Percentiles rank a stretch among this genome's conserved stretches.
phyloP scores from a whole-genome alignment of 2,329 filamentous ascomycete genomes.

The Orbilia ellipsospora region DNA sequence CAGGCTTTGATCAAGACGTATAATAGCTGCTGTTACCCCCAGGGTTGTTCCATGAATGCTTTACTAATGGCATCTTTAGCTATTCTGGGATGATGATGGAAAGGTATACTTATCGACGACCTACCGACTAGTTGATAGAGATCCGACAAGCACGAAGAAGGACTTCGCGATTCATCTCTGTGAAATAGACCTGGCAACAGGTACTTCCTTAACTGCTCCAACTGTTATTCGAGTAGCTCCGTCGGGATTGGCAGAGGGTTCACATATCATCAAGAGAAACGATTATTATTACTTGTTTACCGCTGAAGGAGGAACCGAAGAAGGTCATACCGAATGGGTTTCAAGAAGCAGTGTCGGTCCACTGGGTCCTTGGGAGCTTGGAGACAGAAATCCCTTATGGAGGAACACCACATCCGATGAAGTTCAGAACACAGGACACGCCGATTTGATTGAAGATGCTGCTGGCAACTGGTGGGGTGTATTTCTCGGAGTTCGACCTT shows the following conservation, averaged over 20 bases:
- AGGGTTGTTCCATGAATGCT: background rate
- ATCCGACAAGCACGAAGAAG: slow-evolving; percentile 47
- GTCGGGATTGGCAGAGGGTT: slow-evolving; percentile 67
- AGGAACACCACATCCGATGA: slow-evolving; percentile 56
- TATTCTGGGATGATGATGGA: slow-evolving; percentile 66
- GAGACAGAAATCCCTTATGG: slow-evolving; percentile 68
- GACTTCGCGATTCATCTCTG: slow-evolving; percentile 66
- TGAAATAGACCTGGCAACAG: slow-evolving; percentile 64
- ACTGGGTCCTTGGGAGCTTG: slow-evolving; percentile 64
- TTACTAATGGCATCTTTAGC: slow-evolving; percentile 58
- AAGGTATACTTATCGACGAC: slow-evolving; percentile 67
- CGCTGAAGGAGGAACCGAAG: slow-evolving; percentile 72
- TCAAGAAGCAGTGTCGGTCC: slow-evolving; percentile 65
- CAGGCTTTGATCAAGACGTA: slow-evolving; percentile 60
- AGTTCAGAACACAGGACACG: slow-evolving; percentile 67
- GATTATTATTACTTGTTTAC: slow-evolving; percentile 72
- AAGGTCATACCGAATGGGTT: slow-evolving; percentile 71
- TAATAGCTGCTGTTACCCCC: slow-evolving; percentile 54
- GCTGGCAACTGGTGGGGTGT: slow-evolving; percentile 67
- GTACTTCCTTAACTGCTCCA: slow-evolving; percentile 63
- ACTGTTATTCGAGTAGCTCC: slow-evolving; percentile 59
- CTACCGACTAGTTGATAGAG: slow-evolving; percentile 61
- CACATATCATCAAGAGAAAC: slow-evolving; percentile 70
- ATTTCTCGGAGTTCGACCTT: slow-evolving; percentile 60
- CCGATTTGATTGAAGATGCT: slow-evolving; percentile 66